Base-by-base conservation (phyloP, 371 early-diverging fungal species). In the Rhizomucor miehei region DNA sequence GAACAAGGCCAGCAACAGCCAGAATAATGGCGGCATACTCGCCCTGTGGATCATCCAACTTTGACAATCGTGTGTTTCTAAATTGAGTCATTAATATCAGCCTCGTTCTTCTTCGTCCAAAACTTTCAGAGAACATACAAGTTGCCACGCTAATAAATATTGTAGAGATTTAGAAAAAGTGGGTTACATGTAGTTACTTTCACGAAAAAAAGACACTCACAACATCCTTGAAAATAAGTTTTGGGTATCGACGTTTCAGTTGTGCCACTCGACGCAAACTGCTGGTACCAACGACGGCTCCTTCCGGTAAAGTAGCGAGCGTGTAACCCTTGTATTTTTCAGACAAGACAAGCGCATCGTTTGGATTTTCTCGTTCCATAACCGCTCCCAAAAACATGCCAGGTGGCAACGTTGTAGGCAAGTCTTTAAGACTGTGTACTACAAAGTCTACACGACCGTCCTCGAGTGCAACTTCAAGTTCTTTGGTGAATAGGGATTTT, bases 351-450 rank as follows among this genome's bases (percentile, higher is more conserved):
- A 97, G 75, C n/a, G 90, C 94, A 73, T 98, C 98, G 39, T 88
- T 65, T 2, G 95, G 92, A 65, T 94, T 88, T 59, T 90, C 96
- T 23, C 98, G 76, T 68, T 88, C 81, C 56, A 89, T 52, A 35
- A 96, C 82, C 1, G 95, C 96, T 3, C 87, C 94, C 25, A 98
- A 65, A 1, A 62, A 52, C 89, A 97, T 91, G 52, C 92, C 92
- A 0, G 75, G 71, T 5, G 94, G 94, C 46, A 95, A 65, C 16
- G 73, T 80, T n/a, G 98, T 96, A 3, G 93, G 94, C 47, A 98
- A 67, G 67, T 98, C 98, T 72, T 98, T 98, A 37, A 97, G 79
- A 24, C 92, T 89, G 62, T 98, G 98, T 1, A 95, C 95, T 23
- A 97, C 89, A 36, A 97, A 61, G 68, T 96, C 93, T 11, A 95